These are phyloP conservation scores for Pythium myriotylum DNA, from an alignment of 352 stramenopile species.

Conservation along the genomic window DNA sequence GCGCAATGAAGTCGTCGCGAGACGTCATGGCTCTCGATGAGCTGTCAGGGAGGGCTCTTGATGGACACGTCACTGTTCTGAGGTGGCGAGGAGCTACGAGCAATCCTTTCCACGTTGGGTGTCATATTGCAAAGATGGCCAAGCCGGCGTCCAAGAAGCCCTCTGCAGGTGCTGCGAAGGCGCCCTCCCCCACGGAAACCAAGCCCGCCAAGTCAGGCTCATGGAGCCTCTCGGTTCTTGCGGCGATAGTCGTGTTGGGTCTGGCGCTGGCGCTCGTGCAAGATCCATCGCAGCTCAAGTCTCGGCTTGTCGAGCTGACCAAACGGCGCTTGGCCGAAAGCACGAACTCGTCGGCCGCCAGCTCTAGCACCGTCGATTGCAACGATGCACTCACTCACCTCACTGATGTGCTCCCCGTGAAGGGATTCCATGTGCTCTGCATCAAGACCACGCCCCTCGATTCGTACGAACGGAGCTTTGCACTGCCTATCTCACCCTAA, in stretches of 20 bases:
- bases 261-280: slow-evolving; percentile 20
- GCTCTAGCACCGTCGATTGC: slow-evolving; percentile 43
- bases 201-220: neutral
- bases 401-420: slow-evolving; percentile 55
- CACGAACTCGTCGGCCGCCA: slow-evolving; percentile 11
- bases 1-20: slow-evolving; percentile 53
- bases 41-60: neutral
- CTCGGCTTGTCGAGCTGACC: slow-evolving; percentile 19
- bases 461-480: slow-evolving; percentile 33
- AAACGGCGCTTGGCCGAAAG: neutral
- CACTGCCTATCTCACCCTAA: neutral
- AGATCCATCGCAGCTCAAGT: slow-evolving; percentile 18
- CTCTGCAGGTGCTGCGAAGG: neutral
- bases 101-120: no score
- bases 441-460: slow-evolving; percentile 39
- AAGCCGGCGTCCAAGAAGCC: slow-evolving; percentile 5
- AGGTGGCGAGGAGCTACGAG: neutral
- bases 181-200: neutral
- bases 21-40: slow-evolving; percentile 9
- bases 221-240: neutral
- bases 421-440: slow-evolving; percentile 73
- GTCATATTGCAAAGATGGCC: no score
- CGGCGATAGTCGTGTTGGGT: slow-evolving; percentile 29
- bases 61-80: neutral
- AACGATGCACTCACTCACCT: slow-evolving; percentile 38